Conservation (phyloP, 768 basidiomycete genomes). For the Mycena capillaripes region DNA sequence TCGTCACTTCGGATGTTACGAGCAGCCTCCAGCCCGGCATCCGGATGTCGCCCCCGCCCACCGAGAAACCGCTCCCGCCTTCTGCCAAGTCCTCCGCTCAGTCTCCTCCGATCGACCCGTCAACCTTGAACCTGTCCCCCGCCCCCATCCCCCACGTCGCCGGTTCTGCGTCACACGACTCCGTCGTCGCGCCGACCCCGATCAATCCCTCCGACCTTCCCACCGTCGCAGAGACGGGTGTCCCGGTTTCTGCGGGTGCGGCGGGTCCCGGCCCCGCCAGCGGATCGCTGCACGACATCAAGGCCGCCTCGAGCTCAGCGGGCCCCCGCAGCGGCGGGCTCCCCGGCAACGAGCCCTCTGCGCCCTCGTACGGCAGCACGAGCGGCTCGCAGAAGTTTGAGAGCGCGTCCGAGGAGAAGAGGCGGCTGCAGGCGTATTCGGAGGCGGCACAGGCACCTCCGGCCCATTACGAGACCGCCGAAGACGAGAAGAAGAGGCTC, state of each 20-base stretch:
- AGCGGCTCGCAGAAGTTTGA: constrained; percentile 52
- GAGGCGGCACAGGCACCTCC: constrained; percentile 44
- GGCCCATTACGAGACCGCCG: constrained; percentile 61
- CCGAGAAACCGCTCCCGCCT: constrained; percentile 31
- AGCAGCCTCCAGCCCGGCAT: constrained; percentile 49
- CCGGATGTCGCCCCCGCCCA: constrained; percentile 54
- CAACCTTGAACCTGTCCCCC: constrained; percentile 56
- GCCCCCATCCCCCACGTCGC: constrained; percentile 49
- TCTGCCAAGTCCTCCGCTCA: constrained; percentile 9
- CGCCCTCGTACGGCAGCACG: constrained; percentile 47
- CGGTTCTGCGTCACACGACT: constrained; percentile 34
- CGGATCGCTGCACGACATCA: constrained; percentile 72
- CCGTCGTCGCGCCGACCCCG: constrained; percentile 45
- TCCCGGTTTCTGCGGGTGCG: constrained; percentile 74
- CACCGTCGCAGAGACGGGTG: constrained; percentile 82
- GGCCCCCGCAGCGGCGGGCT: constrained; percentile 51
- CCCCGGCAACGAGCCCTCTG: constrained; percentile 41
- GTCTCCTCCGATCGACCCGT: constrained; percentile 50
- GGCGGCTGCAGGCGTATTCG: constrained; percentile 60
- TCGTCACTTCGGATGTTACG: constrained; percentile 51
- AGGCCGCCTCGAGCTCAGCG: constrained; percentile 51
- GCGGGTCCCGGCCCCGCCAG: constrained; percentile 76
- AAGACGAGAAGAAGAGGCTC: constrained; percentile 74
- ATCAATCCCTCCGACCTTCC: constrained; percentile 58
- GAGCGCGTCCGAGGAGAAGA: constrained; percentile 78